A percentile compares a stretch with the other conserved stretches of the same genome.
Conservation (phyloP, 2,329 filamentous ascomycete genomes). For the Colletotrichum graminicola region DNA sequence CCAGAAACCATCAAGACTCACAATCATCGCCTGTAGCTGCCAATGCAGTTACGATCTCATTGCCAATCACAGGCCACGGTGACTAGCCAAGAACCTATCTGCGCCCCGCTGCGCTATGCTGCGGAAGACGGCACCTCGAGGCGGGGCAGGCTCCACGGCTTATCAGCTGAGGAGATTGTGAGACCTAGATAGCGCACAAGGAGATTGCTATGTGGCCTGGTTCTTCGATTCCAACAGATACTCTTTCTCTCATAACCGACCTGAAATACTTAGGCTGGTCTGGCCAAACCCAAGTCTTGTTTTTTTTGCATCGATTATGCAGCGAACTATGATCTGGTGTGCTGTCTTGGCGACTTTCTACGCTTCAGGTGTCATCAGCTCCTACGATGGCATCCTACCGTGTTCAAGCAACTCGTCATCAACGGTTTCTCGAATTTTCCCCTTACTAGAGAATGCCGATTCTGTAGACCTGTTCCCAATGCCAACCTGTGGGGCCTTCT, state of each 20-base stretch:
- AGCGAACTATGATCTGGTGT: background rate
- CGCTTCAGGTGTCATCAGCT: background rate
- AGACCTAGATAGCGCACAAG: background rate
- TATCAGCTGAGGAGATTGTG: constrained; percentile 14
- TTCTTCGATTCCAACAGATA: background rate
- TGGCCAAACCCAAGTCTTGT: too few species aligned
- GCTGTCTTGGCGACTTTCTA: background rate
- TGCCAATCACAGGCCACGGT: background rate
- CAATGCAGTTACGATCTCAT: background rate
- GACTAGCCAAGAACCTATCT: background rate
- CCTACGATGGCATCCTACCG: background rate
- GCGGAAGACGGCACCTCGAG: background rate
- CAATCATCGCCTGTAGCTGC: background rate
- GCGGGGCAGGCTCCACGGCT: constrained; percentile 13
- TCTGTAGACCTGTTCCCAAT: constrained; percentile 68
- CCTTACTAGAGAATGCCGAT: constrained; percentile 53
- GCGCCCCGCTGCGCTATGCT: background rate
- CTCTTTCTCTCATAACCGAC: background rate
- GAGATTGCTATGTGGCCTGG: background rate
- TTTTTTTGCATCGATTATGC: background rate
- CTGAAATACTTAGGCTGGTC: background rate
- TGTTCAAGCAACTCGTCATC: background rate
- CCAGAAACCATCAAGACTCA: background rate
- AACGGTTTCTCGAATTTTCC: constrained; percentile 49
- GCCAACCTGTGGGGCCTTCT: constrained; percentile 69